Evolutionary conservation across 441 rosid species (phyloP).

Genomic region (Populus hybrid): DNA sequence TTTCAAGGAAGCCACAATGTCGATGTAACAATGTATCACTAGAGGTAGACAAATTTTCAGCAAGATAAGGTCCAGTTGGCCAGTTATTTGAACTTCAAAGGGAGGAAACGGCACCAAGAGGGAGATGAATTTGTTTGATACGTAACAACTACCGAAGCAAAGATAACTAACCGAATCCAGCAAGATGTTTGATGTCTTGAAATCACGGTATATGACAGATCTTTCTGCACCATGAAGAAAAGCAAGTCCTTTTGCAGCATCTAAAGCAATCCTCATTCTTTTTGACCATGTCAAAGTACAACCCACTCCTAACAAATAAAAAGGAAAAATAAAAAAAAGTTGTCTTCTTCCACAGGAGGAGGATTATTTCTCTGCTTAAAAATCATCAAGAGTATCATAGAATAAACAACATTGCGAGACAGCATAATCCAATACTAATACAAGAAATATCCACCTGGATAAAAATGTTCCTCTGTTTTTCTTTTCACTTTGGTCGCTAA

Average conservation of each 20-base stretch:
- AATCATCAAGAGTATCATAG: neutral
- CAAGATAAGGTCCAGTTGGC: neutral
- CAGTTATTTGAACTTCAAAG: neutral
- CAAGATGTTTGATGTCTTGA: conserved; percentile 96
- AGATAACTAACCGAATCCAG: conserved; percentile 61
- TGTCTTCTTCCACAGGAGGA: neutral
- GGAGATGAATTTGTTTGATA: neutral
- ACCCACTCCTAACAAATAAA: conserved; percentile 63
- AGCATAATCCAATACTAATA: neutral
- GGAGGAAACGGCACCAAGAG: conserved; percentile 1
- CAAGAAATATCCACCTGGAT: neutral
- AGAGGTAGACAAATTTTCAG: conserved; percentile 6
- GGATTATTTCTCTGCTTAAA: neutral
- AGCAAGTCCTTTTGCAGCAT: conserved; percentile 94
- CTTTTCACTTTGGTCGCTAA: neutral
- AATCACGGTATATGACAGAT: conserved; percentile 90
- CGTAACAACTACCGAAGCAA: neutral
- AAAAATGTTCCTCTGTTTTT: neutral
- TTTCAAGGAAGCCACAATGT: neutral
- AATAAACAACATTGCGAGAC: neutral
- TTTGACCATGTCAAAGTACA: conserved; percentile 86
- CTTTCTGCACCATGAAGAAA: conserved; percentile 93
- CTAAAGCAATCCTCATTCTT: conserved; percentile 91
- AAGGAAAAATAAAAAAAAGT: conserved; percentile 9
- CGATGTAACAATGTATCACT: neutral